Evolutionary conservation across 352 stramenopile species (phyloP).

Genomic region (Phytopythium litorale): DNA sequence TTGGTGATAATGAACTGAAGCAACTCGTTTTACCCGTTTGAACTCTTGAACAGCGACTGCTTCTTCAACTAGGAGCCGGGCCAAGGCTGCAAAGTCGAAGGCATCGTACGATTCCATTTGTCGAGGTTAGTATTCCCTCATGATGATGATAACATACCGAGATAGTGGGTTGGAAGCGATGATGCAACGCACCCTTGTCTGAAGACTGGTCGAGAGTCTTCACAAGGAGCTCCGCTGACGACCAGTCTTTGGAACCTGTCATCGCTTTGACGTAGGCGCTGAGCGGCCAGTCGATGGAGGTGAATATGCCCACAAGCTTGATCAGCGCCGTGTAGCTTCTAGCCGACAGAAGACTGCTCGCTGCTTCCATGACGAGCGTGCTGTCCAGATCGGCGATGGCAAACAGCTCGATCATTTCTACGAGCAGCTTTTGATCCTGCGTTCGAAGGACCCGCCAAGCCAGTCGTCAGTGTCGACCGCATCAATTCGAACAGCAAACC

Average conservation of each 20-base stretch:
- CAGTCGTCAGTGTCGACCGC: neutral
- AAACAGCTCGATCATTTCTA: conserved; percentile 59
- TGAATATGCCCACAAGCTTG: conserved; percentile 36
- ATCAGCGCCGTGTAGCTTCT: conserved; percentile 55
- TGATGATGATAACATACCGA: neutral
- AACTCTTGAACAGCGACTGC: conserved; percentile 53
- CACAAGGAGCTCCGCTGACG: conserved; percentile 44
- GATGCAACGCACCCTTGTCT: conserved; percentile 11
- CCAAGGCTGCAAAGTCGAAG: conserved; percentile 18
- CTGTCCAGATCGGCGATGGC: conserved; percentile 19
- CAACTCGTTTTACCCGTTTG: conserved; percentile 34
- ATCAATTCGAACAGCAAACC: neutral
- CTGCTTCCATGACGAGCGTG: conserved; percentile 13
- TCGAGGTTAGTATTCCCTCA: neutral
- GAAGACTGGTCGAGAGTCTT: conserved; percentile 29
- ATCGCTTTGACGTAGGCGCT: conserved; percentile 35
- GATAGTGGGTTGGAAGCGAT: neutral
- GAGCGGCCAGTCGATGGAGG: conserved; percentile 33
- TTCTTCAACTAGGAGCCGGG: conserved; percentile 46
- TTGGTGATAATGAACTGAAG: no score
- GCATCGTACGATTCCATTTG: neutral
- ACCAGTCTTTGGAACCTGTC: conserved; percentile 55
- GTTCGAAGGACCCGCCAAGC: neutral
- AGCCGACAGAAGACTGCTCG: conserved; percentile 18
- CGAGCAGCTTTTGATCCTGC: conserved; percentile 53